Conservation (phyloP, 176 grass and related monocot species). For the Oryza punctata region DNA sequence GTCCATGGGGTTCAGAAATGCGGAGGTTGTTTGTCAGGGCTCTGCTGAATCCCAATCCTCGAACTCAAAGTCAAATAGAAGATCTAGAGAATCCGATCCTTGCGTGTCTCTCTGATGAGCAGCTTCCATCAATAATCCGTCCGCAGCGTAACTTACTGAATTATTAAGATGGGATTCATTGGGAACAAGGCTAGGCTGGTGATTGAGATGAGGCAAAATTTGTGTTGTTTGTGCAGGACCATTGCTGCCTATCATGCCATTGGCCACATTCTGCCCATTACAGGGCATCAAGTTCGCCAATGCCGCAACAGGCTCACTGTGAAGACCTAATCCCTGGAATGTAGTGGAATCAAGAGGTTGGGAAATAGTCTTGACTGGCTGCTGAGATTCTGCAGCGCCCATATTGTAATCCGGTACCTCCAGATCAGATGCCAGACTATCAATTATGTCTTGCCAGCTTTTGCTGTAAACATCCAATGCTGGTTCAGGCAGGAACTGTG, state of each 20-base stretch:
- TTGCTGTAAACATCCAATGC: slow-evolving; percentile 54
- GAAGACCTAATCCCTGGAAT: slow-evolving; percentile 22
- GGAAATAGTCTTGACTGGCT: slow-evolving; percentile 22
- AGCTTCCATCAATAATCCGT: slow-evolving; percentile 29
- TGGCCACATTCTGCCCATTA: slow-evolving; percentile 22
- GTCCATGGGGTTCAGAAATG: slow-evolving; percentile 18
- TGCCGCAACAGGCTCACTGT: slow-evolving; percentile 22
- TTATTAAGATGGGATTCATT: slow-evolving; percentile 27
- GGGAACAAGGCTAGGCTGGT: slow-evolving; percentile 16
- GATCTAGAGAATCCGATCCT: slow-evolving; percentile 30
- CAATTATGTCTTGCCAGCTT: slow-evolving; percentile 92
- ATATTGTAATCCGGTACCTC: slow-evolving; percentile 45
- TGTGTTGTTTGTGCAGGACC: background rate
- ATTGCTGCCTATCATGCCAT: slow-evolving; percentile 1
- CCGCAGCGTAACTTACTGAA: background rate
- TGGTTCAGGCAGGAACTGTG: slow-evolving; percentile 27
- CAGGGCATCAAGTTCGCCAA: background rate
- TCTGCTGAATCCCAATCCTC: slow-evolving; percentile 11
- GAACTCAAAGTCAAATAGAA: slow-evolving; percentile 46
- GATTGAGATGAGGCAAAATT: slow-evolving; percentile 13
- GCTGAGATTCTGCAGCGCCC: slow-evolving; percentile 15
- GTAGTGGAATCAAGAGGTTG: slow-evolving; percentile 22
- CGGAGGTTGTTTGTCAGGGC: background rate
- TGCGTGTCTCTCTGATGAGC: slow-evolving; percentile 21
- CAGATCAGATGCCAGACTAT: slow-evolving; percentile 66